phyloP scores from a whole-genome alignment of 2,329 filamentous ascomycete genomes.

The Apiospora arundinis region DNA sequence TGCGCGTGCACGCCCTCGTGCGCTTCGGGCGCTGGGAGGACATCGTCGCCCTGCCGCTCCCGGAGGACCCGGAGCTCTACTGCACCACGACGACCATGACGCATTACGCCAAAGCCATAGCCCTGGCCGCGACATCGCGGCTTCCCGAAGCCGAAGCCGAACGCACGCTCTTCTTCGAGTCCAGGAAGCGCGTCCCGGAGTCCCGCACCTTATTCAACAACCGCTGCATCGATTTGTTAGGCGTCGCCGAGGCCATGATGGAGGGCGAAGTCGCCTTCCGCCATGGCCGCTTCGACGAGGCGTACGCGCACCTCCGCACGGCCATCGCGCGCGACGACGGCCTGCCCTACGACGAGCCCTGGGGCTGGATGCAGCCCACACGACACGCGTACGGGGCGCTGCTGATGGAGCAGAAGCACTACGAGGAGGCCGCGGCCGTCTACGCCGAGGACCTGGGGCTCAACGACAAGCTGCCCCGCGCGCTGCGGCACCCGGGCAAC shows the following conservation, averaged over 20 bases:
- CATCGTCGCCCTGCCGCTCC: constrained; percentile 62
- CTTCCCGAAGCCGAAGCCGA: constrained; percentile 61
- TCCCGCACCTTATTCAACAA: constrained; percentile 75
- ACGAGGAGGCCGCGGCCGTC: constrained; percentile 60
- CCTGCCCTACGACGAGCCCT: constrained; percentile 75
- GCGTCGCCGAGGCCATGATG: constrained; percentile 70
- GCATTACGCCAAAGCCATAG: constrained; percentile 73
- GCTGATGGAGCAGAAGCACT: constrained; percentile 68
- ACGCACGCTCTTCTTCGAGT: constrained; percentile 56
- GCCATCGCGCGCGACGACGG: constrained; percentile 66
- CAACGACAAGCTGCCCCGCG: constrained; percentile 63
- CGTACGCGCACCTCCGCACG: constrained; percentile 64
- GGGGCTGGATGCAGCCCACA: constrained; percentile 81
- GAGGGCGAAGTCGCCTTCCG: constrained; percentile 78
- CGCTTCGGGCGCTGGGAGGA: constrained; percentile 78
- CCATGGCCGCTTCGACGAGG: constrained; percentile 59
- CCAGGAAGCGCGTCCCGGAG: constrained; percentile 58
- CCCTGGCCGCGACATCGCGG: constrained; percentile 63
- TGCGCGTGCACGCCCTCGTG: constrained; percentile 72
- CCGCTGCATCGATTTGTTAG: constrained; percentile 66
- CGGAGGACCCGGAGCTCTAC: constrained; percentile 66
- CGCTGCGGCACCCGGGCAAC: constrained; percentile 73
- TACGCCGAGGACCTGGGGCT: constrained; percentile 69
- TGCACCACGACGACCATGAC: constrained; percentile 72
- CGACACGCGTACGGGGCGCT: constrained; percentile 75